phyloP scores from a whole-genome alignment of 441 rosid genomes.

The Bruguiera hainesii region DNA sequence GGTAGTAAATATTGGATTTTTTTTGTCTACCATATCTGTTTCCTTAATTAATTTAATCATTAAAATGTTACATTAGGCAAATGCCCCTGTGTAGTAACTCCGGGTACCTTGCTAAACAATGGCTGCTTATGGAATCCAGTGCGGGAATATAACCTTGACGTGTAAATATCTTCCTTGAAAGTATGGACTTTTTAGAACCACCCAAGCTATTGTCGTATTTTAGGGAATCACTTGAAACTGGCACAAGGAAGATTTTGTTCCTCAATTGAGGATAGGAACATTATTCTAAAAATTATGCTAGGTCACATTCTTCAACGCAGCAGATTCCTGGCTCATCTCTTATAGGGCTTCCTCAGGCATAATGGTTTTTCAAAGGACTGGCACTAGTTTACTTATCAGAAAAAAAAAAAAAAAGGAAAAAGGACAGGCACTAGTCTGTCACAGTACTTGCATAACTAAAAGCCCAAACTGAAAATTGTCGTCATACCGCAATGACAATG shows the following conservation, averaged over 20 bases:
- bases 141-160: not conserved
- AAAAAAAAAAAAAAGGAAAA: no score
- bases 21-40: slow-evolving; percentile 12
- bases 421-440: no score
- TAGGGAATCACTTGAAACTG: not conserved
- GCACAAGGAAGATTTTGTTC: not conserved
- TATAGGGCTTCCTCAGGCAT: not conserved
- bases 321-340: not conserved
- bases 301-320: not conserved
- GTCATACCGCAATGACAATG: not conserved
- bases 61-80: not conserved
- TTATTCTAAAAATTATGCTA: not conserved
- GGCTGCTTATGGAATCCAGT: not conserved
- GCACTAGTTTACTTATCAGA: not conserved
- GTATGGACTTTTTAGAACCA: not conserved
- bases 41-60: not conserved
- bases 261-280: not conserved
- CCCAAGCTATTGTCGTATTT: not conserved
- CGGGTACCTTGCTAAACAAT: not conserved
- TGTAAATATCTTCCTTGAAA: not conserved
- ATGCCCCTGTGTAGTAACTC: not conserved
- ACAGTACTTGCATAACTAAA: not conserved
- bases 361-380: not conserved
- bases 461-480: not conserved
- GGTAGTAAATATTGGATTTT: slow-evolving; percentile 42